phyloP scores from a whole-genome alignment of 371 early-diverging fungal species.

The Mortierella sp. region DNA sequence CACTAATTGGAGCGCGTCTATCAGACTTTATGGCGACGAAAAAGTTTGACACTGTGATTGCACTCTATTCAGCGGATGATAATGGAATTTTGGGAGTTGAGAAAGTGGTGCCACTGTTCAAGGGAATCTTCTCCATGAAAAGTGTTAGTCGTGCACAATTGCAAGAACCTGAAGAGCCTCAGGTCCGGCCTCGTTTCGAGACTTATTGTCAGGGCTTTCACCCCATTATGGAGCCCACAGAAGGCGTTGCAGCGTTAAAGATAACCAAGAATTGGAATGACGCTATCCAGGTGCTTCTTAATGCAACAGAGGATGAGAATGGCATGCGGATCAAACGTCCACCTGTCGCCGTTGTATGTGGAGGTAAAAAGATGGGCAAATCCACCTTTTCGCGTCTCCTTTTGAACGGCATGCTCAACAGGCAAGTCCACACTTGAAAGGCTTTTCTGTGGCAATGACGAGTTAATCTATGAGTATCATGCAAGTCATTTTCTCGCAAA shows the following conservation, averaged over 20 bases:
- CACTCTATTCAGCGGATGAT: conserved; percentile 53
- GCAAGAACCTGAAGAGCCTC: conserved; percentile 31
- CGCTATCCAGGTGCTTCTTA: conserved; percentile 40
- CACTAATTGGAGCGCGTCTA: too few species aligned
- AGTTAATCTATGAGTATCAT: too few species aligned
- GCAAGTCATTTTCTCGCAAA: too few species aligned
- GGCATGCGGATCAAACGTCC: conserved; percentile 31
- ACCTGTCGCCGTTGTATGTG: conserved; percentile 67
- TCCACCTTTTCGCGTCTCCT: conserved; percentile 75
- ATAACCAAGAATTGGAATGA: conserved; percentile 57
- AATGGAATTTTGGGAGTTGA: conserved; percentile 59
- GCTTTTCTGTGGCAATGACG: too few species aligned
- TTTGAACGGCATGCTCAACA: conserved; percentile 73
- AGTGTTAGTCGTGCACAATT: conserved; percentile 25
- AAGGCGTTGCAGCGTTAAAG: conserved; percentile 54
- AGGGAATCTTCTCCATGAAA: conserved; percentile 54
- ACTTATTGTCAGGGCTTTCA: conserved; percentile 27
- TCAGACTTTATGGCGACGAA: conserved; percentile 13
- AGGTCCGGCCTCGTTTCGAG: conserved; percentile 27
- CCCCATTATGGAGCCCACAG: conserved; percentile 53
- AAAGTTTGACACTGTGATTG: conserved; percentile 53
- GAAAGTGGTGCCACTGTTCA: conserved; percentile 54
- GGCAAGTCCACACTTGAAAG: conserved; percentile 51
- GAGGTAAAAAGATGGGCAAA: conserved; percentile 82
- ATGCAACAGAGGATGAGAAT: conserved; percentile 27